phyloP scores from a whole-genome alignment of 139 green algal genomes.

The Ulvella scutata region DNA sequence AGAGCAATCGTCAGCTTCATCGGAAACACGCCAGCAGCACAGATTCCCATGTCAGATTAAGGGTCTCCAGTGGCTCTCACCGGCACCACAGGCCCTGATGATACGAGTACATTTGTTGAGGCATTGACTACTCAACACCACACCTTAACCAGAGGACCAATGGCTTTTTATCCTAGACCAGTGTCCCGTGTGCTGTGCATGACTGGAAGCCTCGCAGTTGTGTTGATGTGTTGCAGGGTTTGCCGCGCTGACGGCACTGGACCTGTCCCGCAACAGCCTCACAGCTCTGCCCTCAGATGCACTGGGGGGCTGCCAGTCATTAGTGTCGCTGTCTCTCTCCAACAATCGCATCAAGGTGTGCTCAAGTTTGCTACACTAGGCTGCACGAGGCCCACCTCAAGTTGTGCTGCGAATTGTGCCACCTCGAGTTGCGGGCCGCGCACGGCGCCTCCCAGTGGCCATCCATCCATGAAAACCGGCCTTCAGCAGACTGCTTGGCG shows the following conservation, averaged over 20 bases:
- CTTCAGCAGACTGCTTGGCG: background rate
- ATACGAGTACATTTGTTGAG: background rate
- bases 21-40: background rate
- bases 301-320: background rate
- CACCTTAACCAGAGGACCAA: background rate
- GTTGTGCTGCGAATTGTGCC: background rate
- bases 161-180: too few relatives aligned
- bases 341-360: background rate
- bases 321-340: background rate
- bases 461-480: background rate
- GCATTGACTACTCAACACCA: background rate
- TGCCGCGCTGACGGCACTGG: background rate
- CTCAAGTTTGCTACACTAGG: background rate
- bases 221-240: background rate
- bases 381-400: background rate
- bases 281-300: background rate
- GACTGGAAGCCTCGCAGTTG: background rate
- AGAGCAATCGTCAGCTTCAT: background rate
- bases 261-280: background rate
- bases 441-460: background rate
- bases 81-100: too few relatives aligned
- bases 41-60: background rate
- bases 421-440: too few relatives aligned
- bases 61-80: background rate
- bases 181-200: background rate